Percentiles rank a stretch among this genome's conserved stretches.
Evolutionary conservation across 345 rosid species (phyloP).

Genomic region (Theobroma cacao): DNA sequence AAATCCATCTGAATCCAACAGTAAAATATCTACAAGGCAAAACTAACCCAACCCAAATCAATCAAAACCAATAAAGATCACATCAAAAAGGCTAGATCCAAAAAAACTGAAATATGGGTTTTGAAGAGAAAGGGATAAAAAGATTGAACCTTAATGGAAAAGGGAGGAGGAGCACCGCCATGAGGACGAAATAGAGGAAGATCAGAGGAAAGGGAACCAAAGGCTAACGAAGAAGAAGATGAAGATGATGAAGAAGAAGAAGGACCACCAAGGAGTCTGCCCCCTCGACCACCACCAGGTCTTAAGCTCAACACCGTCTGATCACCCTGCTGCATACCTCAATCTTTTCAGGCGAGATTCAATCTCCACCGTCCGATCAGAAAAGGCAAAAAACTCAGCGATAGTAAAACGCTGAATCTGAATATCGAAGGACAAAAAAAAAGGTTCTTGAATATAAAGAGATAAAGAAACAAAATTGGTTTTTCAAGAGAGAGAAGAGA

Average conservation of each 20-base stretch:
- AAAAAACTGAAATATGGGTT: neutral
- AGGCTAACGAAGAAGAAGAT: slow-evolving; percentile 42
- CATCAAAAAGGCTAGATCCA: slow-evolving; percentile 43
- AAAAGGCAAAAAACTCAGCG: slow-evolving; percentile 27
- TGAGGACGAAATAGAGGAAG: slow-evolving; percentile 70
- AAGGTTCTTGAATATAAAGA: neutral
- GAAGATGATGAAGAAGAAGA: slow-evolving; percentile 49
- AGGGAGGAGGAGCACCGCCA: slow-evolving; percentile 50
- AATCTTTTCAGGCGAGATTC: slow-evolving; percentile 29
- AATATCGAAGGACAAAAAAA: neutral
- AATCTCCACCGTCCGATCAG: slow-evolving; percentile 36
- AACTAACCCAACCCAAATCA: slow-evolving; percentile 7
- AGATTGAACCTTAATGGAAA: slow-evolving; percentile 35
- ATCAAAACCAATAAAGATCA: neutral
- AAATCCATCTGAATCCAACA: neutral
- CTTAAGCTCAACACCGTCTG: slow-evolving; percentile 95
- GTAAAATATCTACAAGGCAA: neutral
- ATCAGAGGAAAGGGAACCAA: slow-evolving; percentile 62
- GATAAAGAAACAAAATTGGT: neutral
- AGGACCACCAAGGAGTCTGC: slow-evolving; percentile 63
- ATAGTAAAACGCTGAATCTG: slow-evolving; percentile 33
- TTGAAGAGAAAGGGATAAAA: neutral
- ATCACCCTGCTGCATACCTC: slow-evolving; percentile 96
- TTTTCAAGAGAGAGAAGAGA: slow-evolving; percentile 3
- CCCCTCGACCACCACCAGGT: slow-evolving; percentile 99